phyloP scores from a whole-genome alignment of 192 early-diverging fungal genomes.

The Allomyces arbusculus region DNA sequence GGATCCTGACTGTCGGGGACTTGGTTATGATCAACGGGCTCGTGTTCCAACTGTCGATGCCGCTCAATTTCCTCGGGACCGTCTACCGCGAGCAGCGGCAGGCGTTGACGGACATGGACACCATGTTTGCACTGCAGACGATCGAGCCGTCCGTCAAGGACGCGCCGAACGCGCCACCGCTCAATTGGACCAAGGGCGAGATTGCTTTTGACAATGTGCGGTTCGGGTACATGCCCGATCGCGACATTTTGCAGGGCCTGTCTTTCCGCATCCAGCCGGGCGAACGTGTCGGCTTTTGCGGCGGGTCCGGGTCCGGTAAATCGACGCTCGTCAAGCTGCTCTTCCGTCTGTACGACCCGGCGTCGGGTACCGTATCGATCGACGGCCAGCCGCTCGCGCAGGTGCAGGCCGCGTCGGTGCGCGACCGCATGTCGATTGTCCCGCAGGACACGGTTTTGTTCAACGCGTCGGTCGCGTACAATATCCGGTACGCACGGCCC shows the following conservation, averaged over 20 bases:
- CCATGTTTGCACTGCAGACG: slow-evolving; percentile 71
- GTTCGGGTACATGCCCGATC: slow-evolving; percentile 68
- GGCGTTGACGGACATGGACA: slow-evolving; percentile 90
- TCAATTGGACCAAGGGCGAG: slow-evolving; percentile 25
- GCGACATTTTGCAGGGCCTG: slow-evolving; percentile 33
- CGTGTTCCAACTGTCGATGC: slow-evolving; percentile 90
- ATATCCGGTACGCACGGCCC: slow-evolving; percentile 75
- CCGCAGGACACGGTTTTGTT: slow-evolving; percentile 66
- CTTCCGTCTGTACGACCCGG: slow-evolving; percentile 87
- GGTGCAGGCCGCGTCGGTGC: slow-evolving; percentile 58
- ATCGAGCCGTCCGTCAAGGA: slow-evolving; percentile 22
- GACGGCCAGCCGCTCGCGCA: slow-evolving; percentile 67
- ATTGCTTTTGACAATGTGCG: slow-evolving; percentile 70
- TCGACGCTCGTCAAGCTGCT: slow-evolving; percentile 64
- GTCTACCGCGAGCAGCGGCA: slow-evolving; percentile 95
- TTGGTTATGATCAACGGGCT: slow-evolving; percentile 98
- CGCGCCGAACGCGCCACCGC: slow-evolving; percentile 9
- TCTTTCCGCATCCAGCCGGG: slow-evolving; percentile 71
- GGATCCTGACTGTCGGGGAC: slow-evolving; percentile 82
- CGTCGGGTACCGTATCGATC: slow-evolving; percentile 52
- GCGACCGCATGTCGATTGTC: slow-evolving; percentile 64
- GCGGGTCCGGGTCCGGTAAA: slow-evolving; percentile 43
- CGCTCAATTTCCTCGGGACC: slow-evolving; percentile 91
- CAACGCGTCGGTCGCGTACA: slow-evolving; percentile 78
- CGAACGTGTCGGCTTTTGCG: slow-evolving; percentile 74